Base-by-base conservation (phyloP, 495 filamentous ascomycete genomes). In the Massariosphaeria phaeospora region DNA sequence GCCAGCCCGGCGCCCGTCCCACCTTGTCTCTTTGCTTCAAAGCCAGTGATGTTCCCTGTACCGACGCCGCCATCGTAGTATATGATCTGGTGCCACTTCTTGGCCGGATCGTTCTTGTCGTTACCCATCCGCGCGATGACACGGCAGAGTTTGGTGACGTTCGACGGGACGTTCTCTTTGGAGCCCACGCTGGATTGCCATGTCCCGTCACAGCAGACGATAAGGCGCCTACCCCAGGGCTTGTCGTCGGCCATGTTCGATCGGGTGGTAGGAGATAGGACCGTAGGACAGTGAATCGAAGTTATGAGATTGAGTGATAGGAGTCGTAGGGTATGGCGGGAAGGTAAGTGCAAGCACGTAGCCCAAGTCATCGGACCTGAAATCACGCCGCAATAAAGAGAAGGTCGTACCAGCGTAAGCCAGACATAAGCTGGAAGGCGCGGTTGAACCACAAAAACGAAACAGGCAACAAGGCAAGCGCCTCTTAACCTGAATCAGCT, bases 11-110 rank as follows among this genome's bases (percentile, higher is more conserved):
- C 38, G 24, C 67, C 67, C 1, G 61, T 54, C 1, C 75, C 75
- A 21, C 55, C 55, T 52, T 58, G 58, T 24, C 52, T 25, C 13
- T 21, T 38, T 13, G 33, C 21, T 10, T 64, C 61, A 1, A 13
- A 51, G 8, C 24, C 35, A 13, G 40, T 47, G 15, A 56, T 25
- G 24, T 49, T 39, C 11, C 55, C 64, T 1, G 78, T 76, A 1
- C 79, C 79, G 26, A 83, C 71, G 11, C 79, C 79, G 24, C 73
- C 66, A 46, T 80, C 73, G 55, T 82, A 82, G 58, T 75, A 82
- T 2, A 76, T 71, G 15, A 82, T 65, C 52, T 83, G 79, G 12
- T 56, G 59, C 25, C 21, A 62, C 27, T 51, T 59, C 42, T 53
- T 58, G 12, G n/a, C 51, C 2, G 44, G 45, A 20, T 57, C 45